Base-by-base conservation (phyloP, 1,284 basidiomycete species). In the Ganoderma sp. region DNA sequence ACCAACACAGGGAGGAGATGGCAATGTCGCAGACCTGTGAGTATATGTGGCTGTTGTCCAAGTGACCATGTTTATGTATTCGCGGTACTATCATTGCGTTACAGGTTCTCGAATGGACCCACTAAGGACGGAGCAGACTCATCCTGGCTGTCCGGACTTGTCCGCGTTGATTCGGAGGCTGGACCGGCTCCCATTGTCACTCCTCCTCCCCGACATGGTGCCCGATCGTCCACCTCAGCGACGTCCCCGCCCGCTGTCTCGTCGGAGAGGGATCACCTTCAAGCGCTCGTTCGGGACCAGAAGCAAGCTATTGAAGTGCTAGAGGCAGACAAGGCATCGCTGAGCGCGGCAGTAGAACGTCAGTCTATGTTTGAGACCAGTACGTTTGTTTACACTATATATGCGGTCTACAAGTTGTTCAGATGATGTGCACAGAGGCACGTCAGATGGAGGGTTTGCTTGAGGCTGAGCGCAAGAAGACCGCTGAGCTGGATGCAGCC, bases 241-340 rank as follows among this genome's bases (percentile, higher is more conserved):
- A 45, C 56, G 45, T 70, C 65, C 15, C 68, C 67, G 43, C 72
- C 64, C 42, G 66, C 65, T 19, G 65, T 52, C 37, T 64, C 73
- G 22, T 70, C 61, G 34, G 75, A 79, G 43, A 76, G 83, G 8
- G 76, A 81, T 41, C 78, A 79, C 58, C 77, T 82, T 3, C 22
- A 54, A n/a, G 64, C 72, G 5, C 73, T 78, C 42, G 77, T 84
- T 41, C 81, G 85, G 73, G 90, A 84, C 72, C 88, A 89, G 71
- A 86, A 86, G 69, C 86, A 87, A 71, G 89, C 88, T 0, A 90
- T 93, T 63, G 82, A 88, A 43, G 75, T 89, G 32, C 81, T 93
- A 7, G 90, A 93, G 41, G 85, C 88, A 3, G 91, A 93, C 76
- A 93, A 92, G 77, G 84, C 86, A 14, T 83, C 85, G 10, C 79